Evolutionary conservation across 1,284 basidiomycete species (phyloP).

Genomic region (Pseudozyma pruni): DNA sequence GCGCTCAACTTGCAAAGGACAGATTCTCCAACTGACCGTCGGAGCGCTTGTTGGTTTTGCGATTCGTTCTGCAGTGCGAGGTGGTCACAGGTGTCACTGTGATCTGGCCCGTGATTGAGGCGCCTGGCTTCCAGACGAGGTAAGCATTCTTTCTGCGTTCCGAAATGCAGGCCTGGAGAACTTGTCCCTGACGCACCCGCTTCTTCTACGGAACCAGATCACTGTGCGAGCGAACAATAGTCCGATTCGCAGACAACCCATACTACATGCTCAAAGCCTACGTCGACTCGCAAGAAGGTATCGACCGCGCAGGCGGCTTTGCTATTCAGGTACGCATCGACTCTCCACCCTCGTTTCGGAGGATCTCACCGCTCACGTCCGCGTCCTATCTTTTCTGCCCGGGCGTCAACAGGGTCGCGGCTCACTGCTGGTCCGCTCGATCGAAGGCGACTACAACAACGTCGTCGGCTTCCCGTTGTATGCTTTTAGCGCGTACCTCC

Average conservation of each 20-base stretch:
- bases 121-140: conserved; percentile 87
- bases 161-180: background rate
- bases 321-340: conserved; percentile 80
- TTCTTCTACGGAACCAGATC: conserved; percentile 24
- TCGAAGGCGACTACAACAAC: conserved; percentile 92
- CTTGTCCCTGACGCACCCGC: background rate
- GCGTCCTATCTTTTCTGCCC: no score
- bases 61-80: conserved; percentile 56
- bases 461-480: conserved; percentile 83
- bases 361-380: background rate
- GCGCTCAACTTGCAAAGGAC: background rate
- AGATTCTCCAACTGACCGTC: no score
- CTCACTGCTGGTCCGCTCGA: conserved; percentile 79
- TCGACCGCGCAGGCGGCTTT: conserved; percentile 92
- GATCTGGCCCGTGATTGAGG: conserved; percentile 84
- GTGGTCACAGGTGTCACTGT: conserved; percentile 64
- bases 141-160: conserved; percentile 66
- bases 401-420: conserved; percentile 74
- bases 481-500: conserved; percentile 48
- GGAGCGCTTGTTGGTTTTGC: no score
- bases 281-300: conserved; percentile 86
- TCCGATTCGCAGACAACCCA: conserved; percentile 67
- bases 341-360: background rate
- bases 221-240: conserved; percentile 59
- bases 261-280: conserved; percentile 79